Conservation (phyloP, 2,329 filamentous ascomycete species). For the Boeremia exigua region DNA sequence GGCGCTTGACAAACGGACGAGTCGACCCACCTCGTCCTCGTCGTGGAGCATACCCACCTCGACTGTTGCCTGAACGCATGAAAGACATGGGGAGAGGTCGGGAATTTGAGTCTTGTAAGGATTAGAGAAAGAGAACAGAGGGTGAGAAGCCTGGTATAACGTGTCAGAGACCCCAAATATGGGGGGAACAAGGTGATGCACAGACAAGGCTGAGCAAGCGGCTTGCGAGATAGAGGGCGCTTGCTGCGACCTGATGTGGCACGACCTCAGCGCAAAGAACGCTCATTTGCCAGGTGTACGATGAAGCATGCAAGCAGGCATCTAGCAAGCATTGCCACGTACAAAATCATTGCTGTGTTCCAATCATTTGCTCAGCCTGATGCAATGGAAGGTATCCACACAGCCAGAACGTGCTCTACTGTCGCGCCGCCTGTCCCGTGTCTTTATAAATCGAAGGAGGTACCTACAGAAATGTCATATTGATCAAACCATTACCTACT, state of each 20-base stretch:
- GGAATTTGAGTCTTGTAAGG: not conserved
- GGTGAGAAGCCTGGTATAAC: not conserved
- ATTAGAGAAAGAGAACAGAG: not conserved
- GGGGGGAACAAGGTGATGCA: constrained; percentile 15
- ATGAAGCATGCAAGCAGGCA: constrained; percentile 26
- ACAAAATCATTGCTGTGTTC: constrained; percentile 17
- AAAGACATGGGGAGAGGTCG: not conserved
- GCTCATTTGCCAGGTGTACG: constrained; percentile 20
- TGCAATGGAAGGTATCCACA: not conserved
- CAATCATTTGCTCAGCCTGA: constrained; percentile 35
- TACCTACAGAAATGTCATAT: not conserved
- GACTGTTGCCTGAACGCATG: constrained; percentile 6
- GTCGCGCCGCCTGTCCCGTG: not conserved
- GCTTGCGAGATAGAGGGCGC: constrained; percentile 13
- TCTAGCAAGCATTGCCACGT: constrained; percentile 21
- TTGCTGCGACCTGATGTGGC: constrained; percentile 26
- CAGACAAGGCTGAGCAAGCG: constrained; percentile 37
- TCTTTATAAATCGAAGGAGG: not conserved
- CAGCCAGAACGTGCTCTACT: not conserved
- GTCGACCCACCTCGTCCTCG: constrained; percentile 25
- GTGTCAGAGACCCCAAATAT: not conserved
- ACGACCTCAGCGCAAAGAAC: constrained; percentile 22
- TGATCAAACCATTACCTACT: not conserved
- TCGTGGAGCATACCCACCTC: constrained; percentile 35
- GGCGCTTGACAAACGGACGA: constrained; percentile 15